A percentile compares a stretch with the other conserved stretches of the same genome.
Conservation (phyloP, 176 grass and related monocot species). For the barley (Hordeum vulgare) region MorexV3_pseudomolecules_assembly NC_058522.1:541821397-541821896, state of each 20-base stretch:
- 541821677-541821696: conserved; percentile 25
- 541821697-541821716: conserved; percentile 8
- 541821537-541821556: neutral
- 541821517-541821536: conserved; percentile 32
- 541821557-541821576: neutral
- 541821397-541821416: neutral
- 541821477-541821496: neutral
- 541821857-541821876: conserved; percentile 16
- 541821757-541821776: neutral
- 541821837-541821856: conserved; percentile 8
- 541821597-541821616: neutral
- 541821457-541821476: neutral
- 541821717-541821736: conserved; percentile 9
- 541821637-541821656: neutral
- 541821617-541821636: neutral
- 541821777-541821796: neutral
- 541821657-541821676: neutral
- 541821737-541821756: too few relatives aligned
- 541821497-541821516: conserved; percentile 25
- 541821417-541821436: neutral
- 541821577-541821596: neutral
- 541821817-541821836: conserved; percentile 21
- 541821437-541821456: neutral
- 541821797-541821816: conserved; percentile 20
- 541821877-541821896: neutral